These are phyloP conservation scores for Metarhizium humberi DNA, from an alignment of 2,329 filamentous ascomycete species.

Conservation along the genomic window DNA sequence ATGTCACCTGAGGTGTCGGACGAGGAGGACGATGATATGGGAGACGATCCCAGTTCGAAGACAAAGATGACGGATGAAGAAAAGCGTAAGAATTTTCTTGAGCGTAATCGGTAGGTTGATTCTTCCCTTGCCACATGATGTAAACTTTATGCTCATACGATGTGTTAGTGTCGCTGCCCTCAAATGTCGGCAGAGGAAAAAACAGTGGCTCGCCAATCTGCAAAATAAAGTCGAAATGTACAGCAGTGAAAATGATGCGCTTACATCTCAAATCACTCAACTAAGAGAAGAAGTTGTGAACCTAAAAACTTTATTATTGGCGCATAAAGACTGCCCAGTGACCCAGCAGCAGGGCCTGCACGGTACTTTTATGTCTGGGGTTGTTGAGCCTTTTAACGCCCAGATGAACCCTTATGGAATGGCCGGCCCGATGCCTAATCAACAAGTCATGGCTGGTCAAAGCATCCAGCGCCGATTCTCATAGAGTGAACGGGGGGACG, in stretches of 20 bases:
- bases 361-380: slow-evolving; percentile 44
- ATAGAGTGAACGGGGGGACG: slow-evolving; percentile 26
- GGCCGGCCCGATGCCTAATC: slow-evolving; percentile 38
- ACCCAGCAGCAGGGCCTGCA: slow-evolving; percentile 70
- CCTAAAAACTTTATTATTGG: slow-evolving; percentile 82
- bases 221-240: slow-evolving; percentile 93
- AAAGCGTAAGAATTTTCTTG: slow-evolving; percentile 95
- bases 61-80: slow-evolving; percentile 95
- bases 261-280: slow-evolving; percentile 74
- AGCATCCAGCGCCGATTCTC: slow-evolving; percentile 47
- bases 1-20: slow-evolving; percentile 40
- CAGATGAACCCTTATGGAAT: slow-evolving; percentile 53
- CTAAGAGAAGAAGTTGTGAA: slow-evolving; percentile 90
- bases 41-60: slow-evolving; percentile 50
- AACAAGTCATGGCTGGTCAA: slow-evolving; percentile 45
- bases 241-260: slow-evolving; percentile 79
- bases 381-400: slow-evolving; percentile 43
- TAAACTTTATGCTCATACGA: slow-evolving; percentile 3
- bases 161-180: slow-evolving; percentile 73
- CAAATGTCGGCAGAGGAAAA: slow-evolving; percentile 96
- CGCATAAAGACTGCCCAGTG: slow-evolving; percentile 93
- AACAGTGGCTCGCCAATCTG: slow-evolving; percentile 94
- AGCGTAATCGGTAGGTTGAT: slow-evolving; percentile 73
- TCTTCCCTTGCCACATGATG: neutral
- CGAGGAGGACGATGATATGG: slow-evolving; percentile 38